These are phyloP conservation scores for Saccharomycopsis fodiens DNA, from an alignment of 805 yeast species.

Conservation along the genomic window DNA sequence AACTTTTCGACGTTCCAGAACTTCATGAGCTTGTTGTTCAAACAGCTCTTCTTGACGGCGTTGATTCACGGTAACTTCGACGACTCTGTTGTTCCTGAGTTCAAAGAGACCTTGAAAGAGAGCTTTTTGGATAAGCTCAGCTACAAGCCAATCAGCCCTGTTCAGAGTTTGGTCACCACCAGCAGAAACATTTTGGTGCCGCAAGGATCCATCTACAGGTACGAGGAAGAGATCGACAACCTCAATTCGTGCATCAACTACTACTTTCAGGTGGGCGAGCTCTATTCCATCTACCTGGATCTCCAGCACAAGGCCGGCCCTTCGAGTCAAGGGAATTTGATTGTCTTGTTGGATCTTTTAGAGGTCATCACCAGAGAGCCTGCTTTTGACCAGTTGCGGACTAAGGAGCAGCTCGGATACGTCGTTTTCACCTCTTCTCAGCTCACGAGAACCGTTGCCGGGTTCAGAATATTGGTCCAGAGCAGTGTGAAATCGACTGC, in stretches of 20 bases:
- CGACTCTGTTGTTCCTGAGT: slow-evolving; percentile 20
- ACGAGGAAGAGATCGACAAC: slow-evolving; percentile 47
- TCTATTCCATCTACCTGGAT: slow-evolving; percentile 5
- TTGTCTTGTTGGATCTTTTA: slow-evolving; percentile 54
- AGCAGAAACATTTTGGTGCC: slow-evolving; percentile 38
- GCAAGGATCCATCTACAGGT: slow-evolving; percentile 34
- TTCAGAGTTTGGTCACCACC: slow-evolving; percentile 1
- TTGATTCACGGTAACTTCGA: slow-evolving; percentile 69
- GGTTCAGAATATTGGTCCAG: slow-evolving; percentile 71
- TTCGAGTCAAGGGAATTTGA: slow-evolving; percentile 23
- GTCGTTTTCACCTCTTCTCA: slow-evolving; percentile 78
- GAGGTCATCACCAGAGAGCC: slow-evolving; percentile 79
- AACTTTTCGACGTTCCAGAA: slow-evolving; percentile 37
- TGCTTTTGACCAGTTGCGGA: slow-evolving; percentile 80
- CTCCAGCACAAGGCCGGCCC: neutral
- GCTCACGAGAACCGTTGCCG: slow-evolving; percentile 24
- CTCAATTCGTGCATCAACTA: slow-evolving; percentile 81
- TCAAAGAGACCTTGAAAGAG: neutral
- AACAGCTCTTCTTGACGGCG: slow-evolving; percentile 62
- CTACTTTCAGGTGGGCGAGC: slow-evolving; percentile 57
- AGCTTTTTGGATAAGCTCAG: neutral
- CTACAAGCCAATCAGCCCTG: neutral
- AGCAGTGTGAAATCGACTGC: slow-evolving; percentile 64
- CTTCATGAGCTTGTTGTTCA: slow-evolving; percentile 30
- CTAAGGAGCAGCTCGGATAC: slow-evolving; percentile 92